These are phyloP conservation scores for Podaxis sp. DNA, from an alignment of 768 basidiomycete species.

Conservation along the genomic window DNA sequence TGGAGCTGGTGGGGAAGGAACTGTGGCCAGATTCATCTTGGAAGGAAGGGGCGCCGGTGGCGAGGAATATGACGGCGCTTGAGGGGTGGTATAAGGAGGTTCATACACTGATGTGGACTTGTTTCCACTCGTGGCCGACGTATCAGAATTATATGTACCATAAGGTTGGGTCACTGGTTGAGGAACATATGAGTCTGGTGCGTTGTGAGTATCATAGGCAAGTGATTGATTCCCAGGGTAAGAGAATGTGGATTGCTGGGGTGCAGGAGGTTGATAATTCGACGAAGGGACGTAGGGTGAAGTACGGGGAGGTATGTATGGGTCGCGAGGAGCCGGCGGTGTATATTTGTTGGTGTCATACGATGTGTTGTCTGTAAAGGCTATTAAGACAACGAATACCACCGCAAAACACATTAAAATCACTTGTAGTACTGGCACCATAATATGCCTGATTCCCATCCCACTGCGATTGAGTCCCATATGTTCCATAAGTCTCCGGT, in stretches of 20 bases:
- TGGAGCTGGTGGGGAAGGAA: conserved; percentile 23
- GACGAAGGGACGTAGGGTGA: conserved; percentile 23
- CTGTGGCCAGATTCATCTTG: conserved; percentile 2
- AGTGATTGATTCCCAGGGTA: conserved; percentile 6
- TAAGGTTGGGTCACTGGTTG: neutral
- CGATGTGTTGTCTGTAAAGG: neutral
- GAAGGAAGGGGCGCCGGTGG: conserved; percentile 21
- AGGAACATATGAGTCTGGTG: conserved; percentile 21
- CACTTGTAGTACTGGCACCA: conserved; percentile 1
- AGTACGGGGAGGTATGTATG: conserved; percentile 32
- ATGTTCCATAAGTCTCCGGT: neutral
- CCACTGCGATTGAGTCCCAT: neutral
- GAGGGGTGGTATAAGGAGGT: conserved; percentile 17
- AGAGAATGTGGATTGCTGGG: neutral
- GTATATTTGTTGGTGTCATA: neutral
- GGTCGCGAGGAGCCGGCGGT: conserved; percentile 23
- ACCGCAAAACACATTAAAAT: neutral
- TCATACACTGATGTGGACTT: conserved; percentile 5
- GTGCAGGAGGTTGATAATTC: neutral
- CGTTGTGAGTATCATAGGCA: conserved; percentile 13
- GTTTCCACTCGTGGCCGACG: conserved; percentile 1
- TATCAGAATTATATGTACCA: conserved; percentile 4
- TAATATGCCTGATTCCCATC: conserved; percentile 3
- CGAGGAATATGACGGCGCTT: conserved; percentile 28
- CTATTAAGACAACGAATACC: neutral